These are phyloP conservation scores for Austroboletus festivus DNA, from an alignment of 768 basidiomycete genomes.

Conservation along the genomic window DNA sequence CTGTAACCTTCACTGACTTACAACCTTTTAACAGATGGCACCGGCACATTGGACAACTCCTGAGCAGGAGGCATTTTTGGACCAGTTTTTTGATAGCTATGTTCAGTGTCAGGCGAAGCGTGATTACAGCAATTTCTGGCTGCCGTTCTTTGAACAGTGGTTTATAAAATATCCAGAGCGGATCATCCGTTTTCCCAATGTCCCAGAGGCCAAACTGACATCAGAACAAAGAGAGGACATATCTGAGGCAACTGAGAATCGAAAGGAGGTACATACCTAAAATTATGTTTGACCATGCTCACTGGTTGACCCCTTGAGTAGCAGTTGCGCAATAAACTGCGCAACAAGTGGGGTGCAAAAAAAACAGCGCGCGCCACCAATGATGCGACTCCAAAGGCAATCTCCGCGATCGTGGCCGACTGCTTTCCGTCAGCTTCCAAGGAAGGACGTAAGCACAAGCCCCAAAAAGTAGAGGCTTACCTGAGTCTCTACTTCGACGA, in stretches of 20 bases:
- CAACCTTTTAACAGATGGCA: too few relatives aligned
- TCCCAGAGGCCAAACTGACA: not conserved
- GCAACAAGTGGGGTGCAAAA: not conserved
- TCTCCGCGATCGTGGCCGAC: not conserved
- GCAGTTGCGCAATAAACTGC: constrained; percentile 1
- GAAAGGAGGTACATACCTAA: not conserved
- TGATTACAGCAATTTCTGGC: not conserved
- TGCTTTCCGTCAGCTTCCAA: not conserved
- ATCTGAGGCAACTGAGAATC: not conserved
- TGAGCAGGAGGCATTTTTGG: not conserved
- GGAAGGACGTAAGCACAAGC: not conserved
- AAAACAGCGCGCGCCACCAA: not conserved
- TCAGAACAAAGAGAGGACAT: not conserved
- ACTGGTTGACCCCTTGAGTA: not conserved
- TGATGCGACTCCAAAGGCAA: not conserved
- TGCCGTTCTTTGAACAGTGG: not conserved
- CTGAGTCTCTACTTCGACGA: not conserved
- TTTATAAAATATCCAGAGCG: not conserved
- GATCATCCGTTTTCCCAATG: not conserved
- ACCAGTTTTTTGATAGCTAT: not conserved
- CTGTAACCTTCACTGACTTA: too few relatives aligned
- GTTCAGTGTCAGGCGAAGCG: not conserved
- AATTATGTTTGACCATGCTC: not conserved
- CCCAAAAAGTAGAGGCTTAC: not conserved
- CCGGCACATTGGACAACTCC: not conserved